Base-by-base conservation (phyloP, 2,329 filamentous ascomycete species). In the Xylariaceae sp. region DNA sequence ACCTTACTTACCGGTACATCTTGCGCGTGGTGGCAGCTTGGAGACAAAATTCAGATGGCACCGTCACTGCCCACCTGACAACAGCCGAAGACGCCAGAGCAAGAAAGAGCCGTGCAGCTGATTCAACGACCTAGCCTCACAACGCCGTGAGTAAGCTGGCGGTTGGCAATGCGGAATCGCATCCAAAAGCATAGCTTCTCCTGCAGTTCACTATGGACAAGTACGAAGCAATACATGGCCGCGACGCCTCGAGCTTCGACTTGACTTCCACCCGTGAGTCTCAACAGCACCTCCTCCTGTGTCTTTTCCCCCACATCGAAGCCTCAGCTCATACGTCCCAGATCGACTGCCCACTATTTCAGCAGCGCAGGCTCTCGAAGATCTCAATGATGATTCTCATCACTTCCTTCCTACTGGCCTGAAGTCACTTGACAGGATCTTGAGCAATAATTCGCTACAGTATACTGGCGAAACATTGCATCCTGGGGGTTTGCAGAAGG, bases 281-380 rank as follows among this genome's bases (percentile, higher is more conserved):
- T 28, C 19, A 10, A 16, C 16, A 59, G 60, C 44, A 45, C 52
- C 60, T 58, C 52, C 60, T 58, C 19, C 31, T 39, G 34, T 40
- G 9, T 43, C 43, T 19, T 11, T n/a, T 17, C 40, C 2, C 45
- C 31, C 46, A 12, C 7, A 19, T 52, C 42, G 46, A 31, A 48
- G 39, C 16, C 13, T 45, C 16, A 40, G 22, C 59, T 64, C 48
- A 64, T 57, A 42, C 28, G 22, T 18, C 42, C 31, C 60, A 91
- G 88, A 92, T 73, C 83, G 89, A 47, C 75, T 93, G 48, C 86
- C 89, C 34, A 90, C 89, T 1, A 78, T 92, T 45, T 89, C 87
- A 16, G 89, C 88, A 31, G 87, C 87, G 1, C 80, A 90, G 64
- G 88, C 84, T 7, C 74, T 92, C 42, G 77, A 86, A 53, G 77